Conservation (phyloP, 2,329 filamentous ascomycete species). For the Byssothecium circinans region DNA sequence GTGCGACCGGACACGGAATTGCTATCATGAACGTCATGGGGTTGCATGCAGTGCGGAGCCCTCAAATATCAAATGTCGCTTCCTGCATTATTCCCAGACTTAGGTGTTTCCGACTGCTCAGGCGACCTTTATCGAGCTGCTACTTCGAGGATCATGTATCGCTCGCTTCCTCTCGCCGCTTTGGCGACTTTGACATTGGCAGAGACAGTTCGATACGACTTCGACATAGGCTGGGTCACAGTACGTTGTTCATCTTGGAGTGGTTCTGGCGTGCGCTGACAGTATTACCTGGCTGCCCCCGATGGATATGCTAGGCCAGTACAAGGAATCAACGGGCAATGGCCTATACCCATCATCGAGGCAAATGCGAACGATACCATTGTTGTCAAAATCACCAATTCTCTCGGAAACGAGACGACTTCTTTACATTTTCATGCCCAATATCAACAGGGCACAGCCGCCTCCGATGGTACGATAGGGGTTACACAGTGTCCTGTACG, state of each 20-base stretch:
- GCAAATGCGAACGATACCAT: constrained; percentile 72
- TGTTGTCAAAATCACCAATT: constrained; percentile 67
- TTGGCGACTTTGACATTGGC: constrained; percentile 18
- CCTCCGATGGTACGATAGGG: constrained; percentile 70
- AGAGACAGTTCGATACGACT: constrained; percentile 52
- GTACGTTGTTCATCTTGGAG: constrained; percentile 41
- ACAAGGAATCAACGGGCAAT: constrained; percentile 72
- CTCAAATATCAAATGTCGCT: neutral
- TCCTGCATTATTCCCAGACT: neutral
- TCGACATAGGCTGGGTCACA: constrained; percentile 56
- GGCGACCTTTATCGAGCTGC: neutral
- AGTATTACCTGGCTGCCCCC: constrained; percentile 7
- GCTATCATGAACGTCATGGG: neutral
- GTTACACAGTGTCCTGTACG: constrained; percentile 56
- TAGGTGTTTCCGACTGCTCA: neutral
- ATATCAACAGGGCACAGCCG: constrained; percentile 71
- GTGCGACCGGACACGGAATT: neutral
- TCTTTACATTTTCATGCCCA: constrained; percentile 76
- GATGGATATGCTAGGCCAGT: constrained; percentile 40
- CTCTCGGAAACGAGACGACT: constrained; percentile 63
- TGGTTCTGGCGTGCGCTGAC: neutral
- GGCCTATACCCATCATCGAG: constrained; percentile 71
- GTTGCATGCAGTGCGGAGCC: neutral
- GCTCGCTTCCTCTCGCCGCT: constrained; percentile 5
- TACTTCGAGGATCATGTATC: constrained; percentile 3